phyloP scores from a whole-genome alignment of 306 rosid genomes.

The Acacia confusa region DNA sequence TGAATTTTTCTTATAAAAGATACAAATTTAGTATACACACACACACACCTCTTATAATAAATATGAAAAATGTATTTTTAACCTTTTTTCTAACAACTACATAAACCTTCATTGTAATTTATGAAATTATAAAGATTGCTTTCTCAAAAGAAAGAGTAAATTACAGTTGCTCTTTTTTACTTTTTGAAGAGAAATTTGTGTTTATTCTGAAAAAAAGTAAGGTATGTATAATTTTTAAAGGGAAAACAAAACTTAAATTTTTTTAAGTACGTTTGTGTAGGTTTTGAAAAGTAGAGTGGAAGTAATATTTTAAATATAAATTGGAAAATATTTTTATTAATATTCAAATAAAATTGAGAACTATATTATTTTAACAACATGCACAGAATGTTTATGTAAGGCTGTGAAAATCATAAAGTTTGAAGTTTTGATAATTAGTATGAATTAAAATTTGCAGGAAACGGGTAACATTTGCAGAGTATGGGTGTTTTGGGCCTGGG shows the following conservation, averaged over 20 bases:
- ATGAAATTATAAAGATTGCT: too few relatives aligned
- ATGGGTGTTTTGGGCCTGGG: conserved; percentile 60
- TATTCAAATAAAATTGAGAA: too few relatives aligned
- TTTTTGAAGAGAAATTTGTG: not conserved
- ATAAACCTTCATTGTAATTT: not conserved
- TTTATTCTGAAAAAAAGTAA: too few relatives aligned
- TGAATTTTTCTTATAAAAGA: not conserved
- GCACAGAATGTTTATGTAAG: not conserved
- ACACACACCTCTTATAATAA: not conserved
- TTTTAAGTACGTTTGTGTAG: not conserved
- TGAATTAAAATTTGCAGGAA: conserved; percentile 31
- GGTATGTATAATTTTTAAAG: too few relatives aligned
- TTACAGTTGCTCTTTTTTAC: not conserved
- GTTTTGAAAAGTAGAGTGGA: not conserved
- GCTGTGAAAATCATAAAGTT: not conserved
- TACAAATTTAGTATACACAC: too few relatives aligned
- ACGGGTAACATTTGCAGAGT: conserved; percentile 51
- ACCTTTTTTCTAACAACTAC: too few relatives aligned
- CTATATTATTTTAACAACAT: not conserved
- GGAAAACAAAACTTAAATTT: too few relatives aligned
- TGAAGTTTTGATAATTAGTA: not conserved
- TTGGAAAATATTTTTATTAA: too few relatives aligned
- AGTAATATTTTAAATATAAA: too few relatives aligned
- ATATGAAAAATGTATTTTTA: too few relatives aligned
- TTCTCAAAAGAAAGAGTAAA: not conserved